Conservation (phyloP, 1,139 yeast genomes). For the Candida neerlandica region DNA sequence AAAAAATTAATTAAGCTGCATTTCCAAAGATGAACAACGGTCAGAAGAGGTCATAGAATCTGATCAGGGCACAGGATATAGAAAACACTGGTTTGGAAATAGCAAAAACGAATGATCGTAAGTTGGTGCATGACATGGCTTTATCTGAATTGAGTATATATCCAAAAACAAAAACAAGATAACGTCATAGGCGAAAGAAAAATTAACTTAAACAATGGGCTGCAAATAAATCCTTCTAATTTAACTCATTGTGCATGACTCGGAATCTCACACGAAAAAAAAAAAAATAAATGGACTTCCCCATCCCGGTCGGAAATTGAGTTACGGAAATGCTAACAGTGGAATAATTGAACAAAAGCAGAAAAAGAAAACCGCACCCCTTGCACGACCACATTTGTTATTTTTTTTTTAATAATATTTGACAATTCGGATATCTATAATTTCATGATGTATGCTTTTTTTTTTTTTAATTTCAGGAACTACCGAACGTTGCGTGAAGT, state of each 20-base stretch:
- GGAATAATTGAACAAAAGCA: background rate
- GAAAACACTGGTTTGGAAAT: no score
- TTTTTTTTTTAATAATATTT: background rate
- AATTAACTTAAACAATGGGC: background rate
- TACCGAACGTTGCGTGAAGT: background rate
- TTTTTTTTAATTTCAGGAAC: background rate
- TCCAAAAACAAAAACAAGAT: background rate
- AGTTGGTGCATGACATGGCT: no score
- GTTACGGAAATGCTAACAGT: background rate
- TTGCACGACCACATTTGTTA: background rate
- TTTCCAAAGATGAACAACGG: no score
- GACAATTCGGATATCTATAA: background rate
- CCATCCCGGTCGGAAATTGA: constrained; percentile 2
- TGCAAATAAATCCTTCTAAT: background rate
- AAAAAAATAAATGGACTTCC: background rate
- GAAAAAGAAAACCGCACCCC: background rate
- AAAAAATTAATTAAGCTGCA: no score
- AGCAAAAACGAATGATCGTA: no score
- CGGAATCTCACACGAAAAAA: background rate
- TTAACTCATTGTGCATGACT: background rate
- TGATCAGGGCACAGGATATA: no score
- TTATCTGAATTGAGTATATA: background rate
- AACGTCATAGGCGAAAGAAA: background rate
- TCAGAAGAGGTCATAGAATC: no score
- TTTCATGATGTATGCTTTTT: background rate